These are phyloP conservation scores for Camelina laxa DNA, from an alignment of 345 rosid species.

Conservation along the genomic window DNA sequence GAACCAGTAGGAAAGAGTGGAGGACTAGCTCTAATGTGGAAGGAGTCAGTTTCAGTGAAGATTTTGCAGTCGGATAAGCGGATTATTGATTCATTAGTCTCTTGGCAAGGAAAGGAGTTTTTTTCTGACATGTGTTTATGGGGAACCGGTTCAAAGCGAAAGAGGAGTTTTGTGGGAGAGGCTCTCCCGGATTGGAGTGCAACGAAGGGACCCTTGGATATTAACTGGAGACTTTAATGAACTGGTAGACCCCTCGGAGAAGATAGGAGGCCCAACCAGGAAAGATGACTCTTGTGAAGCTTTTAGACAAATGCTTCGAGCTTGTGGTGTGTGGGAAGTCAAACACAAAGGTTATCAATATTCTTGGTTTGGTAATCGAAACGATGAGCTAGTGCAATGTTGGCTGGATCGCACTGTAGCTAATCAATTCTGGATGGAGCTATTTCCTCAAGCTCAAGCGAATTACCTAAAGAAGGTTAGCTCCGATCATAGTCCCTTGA, in stretches of 20 bases:
- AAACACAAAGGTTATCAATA: neutral
- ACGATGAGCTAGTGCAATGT: neutral
- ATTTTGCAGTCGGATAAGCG: neutral
- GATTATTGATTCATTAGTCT: neutral
- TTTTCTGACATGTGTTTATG: neutral
- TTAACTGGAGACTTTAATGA: neutral
- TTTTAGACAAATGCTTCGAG: neutral
- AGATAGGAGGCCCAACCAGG: neutral
- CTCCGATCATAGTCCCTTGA: too few relatives aligned
- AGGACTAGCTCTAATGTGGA: neutral
- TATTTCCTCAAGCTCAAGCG: too few relatives aligned
- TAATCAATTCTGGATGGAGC: too few relatives aligned
- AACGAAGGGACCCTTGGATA: rapidly evolving
- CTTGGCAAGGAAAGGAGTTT: neutral
- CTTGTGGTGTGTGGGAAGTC: neutral
- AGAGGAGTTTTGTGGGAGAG: neutral
- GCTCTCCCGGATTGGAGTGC: neutral
- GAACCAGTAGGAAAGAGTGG: neutral
- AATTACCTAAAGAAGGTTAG: too few relatives aligned
- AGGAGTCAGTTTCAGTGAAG: neutral
- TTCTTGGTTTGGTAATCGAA: neutral
- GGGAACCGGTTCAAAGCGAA: neutral
- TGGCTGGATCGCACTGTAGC: neutral
- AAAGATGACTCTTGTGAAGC: neutral
- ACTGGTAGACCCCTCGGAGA: neutral